Percentiles rank a stretch among this genome's conserved stretches.
Evolutionary conservation across 2,329 filamentous ascomycete genomes (phyloP).

Genomic region (Neopestalotiopsis sp.): DNA sequence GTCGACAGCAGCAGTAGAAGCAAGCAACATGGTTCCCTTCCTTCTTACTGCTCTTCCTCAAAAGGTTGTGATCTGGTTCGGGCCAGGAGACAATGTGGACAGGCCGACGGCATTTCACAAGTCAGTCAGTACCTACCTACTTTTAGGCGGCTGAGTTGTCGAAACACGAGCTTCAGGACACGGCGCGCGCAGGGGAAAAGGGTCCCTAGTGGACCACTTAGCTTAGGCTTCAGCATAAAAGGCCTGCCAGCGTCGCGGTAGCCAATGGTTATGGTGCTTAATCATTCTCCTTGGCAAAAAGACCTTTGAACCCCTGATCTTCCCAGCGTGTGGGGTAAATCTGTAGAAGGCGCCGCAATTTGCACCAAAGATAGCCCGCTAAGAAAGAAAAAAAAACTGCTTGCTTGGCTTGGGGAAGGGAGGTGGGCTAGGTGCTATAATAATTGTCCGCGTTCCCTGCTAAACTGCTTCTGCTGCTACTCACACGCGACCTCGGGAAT

Average conservation of each 20-base stretch:
- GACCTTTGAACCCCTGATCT: slow-evolving; percentile 14
- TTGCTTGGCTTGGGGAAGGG: not conserved
- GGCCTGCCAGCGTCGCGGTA: slow-evolving; percentile 5
- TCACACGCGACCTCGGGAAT: no score
- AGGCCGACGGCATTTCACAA: slow-evolving; percentile 11
- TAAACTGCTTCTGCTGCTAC: not conserved
- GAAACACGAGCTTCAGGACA: slow-evolving; percentile 3
- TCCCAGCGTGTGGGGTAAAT: slow-evolving; percentile 8
- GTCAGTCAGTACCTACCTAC: not conserved
- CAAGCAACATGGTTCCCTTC: not conserved
- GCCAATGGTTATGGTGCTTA: slow-evolving; percentile 10
- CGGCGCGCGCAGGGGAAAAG: not conserved
- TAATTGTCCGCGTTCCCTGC: not conserved
- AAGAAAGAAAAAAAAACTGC: not conserved
- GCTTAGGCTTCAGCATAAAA: not conserved
- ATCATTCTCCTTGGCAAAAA: not conserved
- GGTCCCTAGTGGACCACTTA: not conserved
- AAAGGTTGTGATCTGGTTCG: not conserved
- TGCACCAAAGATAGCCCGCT: not conserved
- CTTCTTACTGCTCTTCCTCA: not conserved
- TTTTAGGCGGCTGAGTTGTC: not conserved
- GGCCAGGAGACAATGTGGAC: not conserved
- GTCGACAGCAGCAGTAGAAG: not conserved
- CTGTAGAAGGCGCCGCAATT: not conserved
- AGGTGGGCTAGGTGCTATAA: not conserved